Conservation (phyloP, 2,329 filamentous ascomycete species). For the Aspergillus sp. region DNA sequence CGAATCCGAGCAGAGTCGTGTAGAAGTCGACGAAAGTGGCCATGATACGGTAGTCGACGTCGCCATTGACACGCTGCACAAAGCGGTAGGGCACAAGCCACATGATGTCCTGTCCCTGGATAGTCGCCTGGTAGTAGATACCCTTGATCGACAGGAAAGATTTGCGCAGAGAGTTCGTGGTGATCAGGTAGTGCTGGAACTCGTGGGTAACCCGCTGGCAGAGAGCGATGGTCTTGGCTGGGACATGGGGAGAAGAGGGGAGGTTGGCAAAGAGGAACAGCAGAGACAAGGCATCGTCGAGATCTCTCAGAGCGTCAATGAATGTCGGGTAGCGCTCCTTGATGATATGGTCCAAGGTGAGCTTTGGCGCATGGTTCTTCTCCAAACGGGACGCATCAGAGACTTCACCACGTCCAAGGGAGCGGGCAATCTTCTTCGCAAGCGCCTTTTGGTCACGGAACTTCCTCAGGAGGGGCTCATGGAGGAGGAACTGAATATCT, state of each 20-base stretch:
- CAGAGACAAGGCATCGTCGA: conserved; percentile 96
- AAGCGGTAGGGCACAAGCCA: conserved; percentile 99
- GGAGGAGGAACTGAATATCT: conserved; percentile 96
- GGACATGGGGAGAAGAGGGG: conserved; percentile 83
- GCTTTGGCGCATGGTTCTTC: conserved; percentile 83
- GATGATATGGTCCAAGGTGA: conserved; percentile 94
- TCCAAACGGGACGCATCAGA: conserved; percentile 85
- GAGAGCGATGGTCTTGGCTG: conserved; percentile 90
- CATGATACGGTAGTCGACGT: conserved; percentile 99
- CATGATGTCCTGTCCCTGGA: conserved; percentile 93
- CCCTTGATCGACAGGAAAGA: conserved; percentile 98
- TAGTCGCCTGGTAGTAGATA: conserved; percentile 98
- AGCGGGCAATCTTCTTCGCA: conserved; percentile 95
- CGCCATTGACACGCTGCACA: conserved; percentile 88
- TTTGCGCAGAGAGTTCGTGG: conserved; percentile 86
- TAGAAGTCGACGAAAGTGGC: conserved; percentile 99
- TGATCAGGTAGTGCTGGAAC: conserved; percentile 97
- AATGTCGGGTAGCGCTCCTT: conserved; percentile 98
- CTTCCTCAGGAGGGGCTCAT: conserved; percentile 90
- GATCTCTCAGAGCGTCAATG: conserved; percentile 85
- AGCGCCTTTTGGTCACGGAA: conserved; percentile 97
- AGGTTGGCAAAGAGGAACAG: conserved; percentile 97
- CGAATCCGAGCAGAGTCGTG: conserved; percentile 90
- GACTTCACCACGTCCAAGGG: conserved; percentile 87
- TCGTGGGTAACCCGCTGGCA: conserved; percentile 93